Base-by-base conservation (phyloP, 2,329 filamentous ascomycete species). In the Colletotrichum cuscutae region DNA sequence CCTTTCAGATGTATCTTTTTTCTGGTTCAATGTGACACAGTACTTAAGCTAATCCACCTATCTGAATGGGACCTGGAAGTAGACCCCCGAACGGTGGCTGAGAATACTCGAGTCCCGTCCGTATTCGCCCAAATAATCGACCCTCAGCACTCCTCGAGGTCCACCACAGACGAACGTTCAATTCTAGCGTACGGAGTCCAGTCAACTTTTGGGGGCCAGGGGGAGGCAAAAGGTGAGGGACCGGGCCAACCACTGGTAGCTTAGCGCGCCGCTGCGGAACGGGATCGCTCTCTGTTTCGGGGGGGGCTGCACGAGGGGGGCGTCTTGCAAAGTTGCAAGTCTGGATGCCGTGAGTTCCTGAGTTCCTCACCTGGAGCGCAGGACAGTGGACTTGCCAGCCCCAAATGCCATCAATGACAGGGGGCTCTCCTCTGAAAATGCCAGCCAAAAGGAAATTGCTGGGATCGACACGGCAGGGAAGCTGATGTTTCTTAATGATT, bases 401-500 rank as follows among this genome's bases (percentile, higher is more conserved):
- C 37, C 37, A 69, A 72, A 65, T 57, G 65, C 59, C 53, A 70
- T 37, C n/a, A 56, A 54, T 46, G 26, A 70, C 70, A 70, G 60
- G 66, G 56, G 26, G 37, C n/a, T 32, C 35, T 35, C 24, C 65
- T 30, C 15, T 35, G 28, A 4, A 46, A 13, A 24, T 26, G 28
- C 28, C 32, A 53, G 59, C 30, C 60, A 61, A 49, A 70, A 30
- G 66, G 68, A 72, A 70, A 70, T 72, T 69, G 49, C 66, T 70
- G 66, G 60, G 70, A 72, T 71, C 70, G 70, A 61, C 70, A 32
- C 22, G 37, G 46, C 60, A 72, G 56, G 70, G 70, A 65, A 70
- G 32, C 42, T 64, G n/a, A 42, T 72, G 70, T 72, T 70, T 61
- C 66, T 65, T 65, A 67, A 52, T 70, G 28, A 72, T 72, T 72